Base-by-base conservation (phyloP, 192 early-diverging fungal genomes). In the Linnemannia zychae region DNA sequence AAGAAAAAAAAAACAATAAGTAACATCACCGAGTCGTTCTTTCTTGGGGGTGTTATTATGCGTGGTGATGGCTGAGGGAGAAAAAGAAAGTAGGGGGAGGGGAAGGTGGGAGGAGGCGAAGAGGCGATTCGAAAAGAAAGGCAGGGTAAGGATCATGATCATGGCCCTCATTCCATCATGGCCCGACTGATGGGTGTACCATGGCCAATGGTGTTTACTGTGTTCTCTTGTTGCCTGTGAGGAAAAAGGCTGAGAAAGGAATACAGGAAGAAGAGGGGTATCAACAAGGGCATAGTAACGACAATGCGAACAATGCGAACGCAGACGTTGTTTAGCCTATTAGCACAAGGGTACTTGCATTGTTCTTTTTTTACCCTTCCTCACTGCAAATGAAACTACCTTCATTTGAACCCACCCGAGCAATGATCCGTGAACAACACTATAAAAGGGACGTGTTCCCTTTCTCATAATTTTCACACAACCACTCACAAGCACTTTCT, bases 381-480 rank as follows among this genome's bases (percentile, higher is more conserved):
- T n/a, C 2, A 52, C 47, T 72, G 13, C 24, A 37, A 20, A 47
- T 44, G 37, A 65, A 60, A 44, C 53, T 16, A 16, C 36, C 33
- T 11, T 24, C 22, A 9, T 13, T 63, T 31, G 28, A 63, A 63
- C 11, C 57, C 28, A 33, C 57, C 57, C 72, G 28, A 57, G 49
- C 50, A 74, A 57, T 53, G 36, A 52, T 50, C 47, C 50, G 57
- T 63, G 28, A 63, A 63, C 57, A 3, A 12, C 3, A 28, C 28
- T 63, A 63, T n/a, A 60, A 63, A 63, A 60, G 24, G 11, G 24
- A 63, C 15, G 38, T 52, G 28, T n/a, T 12, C 38, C 57, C 24
- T 28, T 33, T 36, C 18, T 47, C 18, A 7, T 68, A 6, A 48
- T 71, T 78, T 65, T 71, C 57, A 24, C 57, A 67, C 65, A 49